These are phyloP conservation scores for Paulownia fortunei DNA, from an alignment of 257 asterid species.

Conservation along the genomic window DNA sequence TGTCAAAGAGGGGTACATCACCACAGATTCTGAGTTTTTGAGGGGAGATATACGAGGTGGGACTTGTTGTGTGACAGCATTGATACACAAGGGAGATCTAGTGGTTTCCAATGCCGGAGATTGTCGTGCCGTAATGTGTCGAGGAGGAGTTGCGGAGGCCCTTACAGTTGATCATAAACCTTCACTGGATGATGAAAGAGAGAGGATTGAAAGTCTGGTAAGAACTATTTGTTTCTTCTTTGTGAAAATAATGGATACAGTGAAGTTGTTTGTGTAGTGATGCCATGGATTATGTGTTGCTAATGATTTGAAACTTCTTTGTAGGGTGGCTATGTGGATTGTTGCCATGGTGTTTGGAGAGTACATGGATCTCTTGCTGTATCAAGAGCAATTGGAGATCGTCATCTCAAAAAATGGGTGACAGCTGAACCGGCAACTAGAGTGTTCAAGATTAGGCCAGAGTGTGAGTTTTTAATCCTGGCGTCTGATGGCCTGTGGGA, in stretches of 20 bases:
- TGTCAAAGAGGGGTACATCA: constrained; percentile 66
- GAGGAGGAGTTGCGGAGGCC: constrained; percentile 79
- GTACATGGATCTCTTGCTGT: constrained; percentile 88
- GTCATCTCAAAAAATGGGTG: constrained; percentile 79
- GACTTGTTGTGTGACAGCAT: constrained; percentile 74
- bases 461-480: constrained; percentile 75
- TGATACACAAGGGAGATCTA: constrained; percentile 62
- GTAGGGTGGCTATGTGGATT: constrained; percentile 88
- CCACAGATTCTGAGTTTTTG: constrained; percentile 67
- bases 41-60: constrained; percentile 68
- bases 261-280: background rate
- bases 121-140: constrained; percentile 81
- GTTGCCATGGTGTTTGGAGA: constrained; percentile 84
- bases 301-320: constrained; percentile 26
- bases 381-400: constrained; percentile 81
- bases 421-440: constrained; percentile 72
- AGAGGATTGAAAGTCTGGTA: constrained; percentile 68
- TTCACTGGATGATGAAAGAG: constrained; percentile 63
- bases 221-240: constrained; percentile 2
- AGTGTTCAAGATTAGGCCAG: constrained; percentile 48
- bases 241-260: background rate
- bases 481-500: constrained; percentile 97
- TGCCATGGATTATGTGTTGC: constrained; percentile 10
- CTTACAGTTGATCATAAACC: constrained; percentile 81
- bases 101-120: constrained; percentile 87